These are phyloP conservation scores for Mentha longifolia DNA, from an alignment of 257 asterid species.

Conservation along the genomic window DNA sequence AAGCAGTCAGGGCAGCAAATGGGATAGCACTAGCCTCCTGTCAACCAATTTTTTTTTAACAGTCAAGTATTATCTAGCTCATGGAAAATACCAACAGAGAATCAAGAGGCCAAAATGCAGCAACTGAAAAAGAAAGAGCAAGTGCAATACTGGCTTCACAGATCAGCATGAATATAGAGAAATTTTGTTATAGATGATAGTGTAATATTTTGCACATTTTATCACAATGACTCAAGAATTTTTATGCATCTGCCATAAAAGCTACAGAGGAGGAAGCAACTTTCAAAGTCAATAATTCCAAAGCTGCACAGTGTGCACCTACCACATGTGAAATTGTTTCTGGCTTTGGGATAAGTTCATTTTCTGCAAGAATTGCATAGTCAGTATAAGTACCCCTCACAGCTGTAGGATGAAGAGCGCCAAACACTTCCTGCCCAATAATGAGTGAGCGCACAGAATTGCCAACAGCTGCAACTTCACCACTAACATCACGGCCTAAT, in stretches of 20 bases:
- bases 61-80: slow-evolving; percentile 4
- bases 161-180: slow-evolving; percentile 7
- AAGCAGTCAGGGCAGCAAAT: slow-evolving; percentile 97
- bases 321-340: slow-evolving; percentile 84
- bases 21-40: slow-evolving; percentile 99
- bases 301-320: slow-evolving; percentile 36
- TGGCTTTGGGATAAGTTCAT: slow-evolving; percentile 80
- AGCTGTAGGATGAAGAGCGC: slow-evolving; percentile 98
- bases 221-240: background rate
- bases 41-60: slow-evolving; percentile 9
- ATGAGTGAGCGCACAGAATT: slow-evolving; percentile 61
- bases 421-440: slow-evolving; percentile 94
- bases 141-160: slow-evolving; percentile 1
- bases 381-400: slow-evolving; percentile 96
- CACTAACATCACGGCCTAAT: slow-evolving; percentile 97
- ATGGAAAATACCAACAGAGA: slow-evolving; percentile 14
- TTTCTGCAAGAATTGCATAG: slow-evolving; percentile 85
- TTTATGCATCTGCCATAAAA: background rate
- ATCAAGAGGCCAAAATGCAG: slow-evolving; percentile 19
- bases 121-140: slow-evolving; percentile 15
- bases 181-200: background rate
- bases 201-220: background rate
- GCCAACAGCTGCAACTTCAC: slow-evolving; percentile 92
- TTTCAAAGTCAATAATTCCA: slow-evolving; percentile 1
- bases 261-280: slow-evolving; percentile 21